phyloP scores from a whole-genome alignment of 2,329 filamentous ascomycete species.

The Lithohypha guttulata region DNA sequence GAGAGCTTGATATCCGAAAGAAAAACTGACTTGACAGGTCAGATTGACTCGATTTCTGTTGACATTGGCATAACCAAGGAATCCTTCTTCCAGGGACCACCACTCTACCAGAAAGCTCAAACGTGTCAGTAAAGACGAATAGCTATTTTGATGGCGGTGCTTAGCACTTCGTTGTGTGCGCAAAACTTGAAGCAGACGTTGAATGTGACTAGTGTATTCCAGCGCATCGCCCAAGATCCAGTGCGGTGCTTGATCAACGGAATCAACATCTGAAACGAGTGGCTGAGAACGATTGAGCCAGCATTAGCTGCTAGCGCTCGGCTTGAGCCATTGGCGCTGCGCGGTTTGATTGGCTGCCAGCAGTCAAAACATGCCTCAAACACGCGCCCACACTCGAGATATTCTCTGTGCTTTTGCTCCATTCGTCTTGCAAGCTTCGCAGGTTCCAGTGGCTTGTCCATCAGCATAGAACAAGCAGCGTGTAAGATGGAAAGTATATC shows the following conservation, averaged over 20 bases:
- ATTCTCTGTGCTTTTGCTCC: background rate
- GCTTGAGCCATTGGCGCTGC: conserved; percentile 4
- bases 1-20: background rate
- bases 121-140: too few relatives aligned
- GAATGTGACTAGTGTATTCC: too few relatives aligned
- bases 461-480: background rate
- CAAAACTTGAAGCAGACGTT: too few relatives aligned
- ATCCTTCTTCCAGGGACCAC: background rate
- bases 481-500: too few relatives aligned
- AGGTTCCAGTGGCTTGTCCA: too few relatives aligned
- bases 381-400: conserved; percentile 16
- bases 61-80: background rate
- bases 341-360: conserved; percentile 9
- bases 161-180: too few relatives aligned
- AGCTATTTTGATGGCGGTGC: too few relatives aligned
- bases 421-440: too few relatives aligned
- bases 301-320: conserved; percentile 8
- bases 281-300: conserved; percentile 16
- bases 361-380: conserved; percentile 21
- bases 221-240: conserved; percentile 9
- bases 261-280: conserved; percentile 20
- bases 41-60: too few relatives aligned
- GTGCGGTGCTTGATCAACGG: conserved; percentile 9
- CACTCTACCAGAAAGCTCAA: background rate
- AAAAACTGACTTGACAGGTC: conserved; percentile 6